Conservation (phyloP, 345 rosid genomes). For the Microcos paniculata region DNA sequence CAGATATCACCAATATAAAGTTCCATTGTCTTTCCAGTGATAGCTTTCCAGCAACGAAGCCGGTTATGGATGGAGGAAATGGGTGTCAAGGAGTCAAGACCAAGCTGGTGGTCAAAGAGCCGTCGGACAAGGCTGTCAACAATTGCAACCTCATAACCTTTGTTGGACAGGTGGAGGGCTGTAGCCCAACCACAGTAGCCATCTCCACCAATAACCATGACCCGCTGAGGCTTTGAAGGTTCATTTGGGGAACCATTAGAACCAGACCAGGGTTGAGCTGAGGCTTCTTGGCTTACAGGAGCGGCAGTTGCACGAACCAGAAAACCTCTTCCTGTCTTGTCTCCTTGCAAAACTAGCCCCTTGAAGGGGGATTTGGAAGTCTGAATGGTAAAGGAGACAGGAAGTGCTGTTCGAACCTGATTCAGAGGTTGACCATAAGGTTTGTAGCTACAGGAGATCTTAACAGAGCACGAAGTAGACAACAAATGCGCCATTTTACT, state of each 20-base stretch:
- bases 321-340: constrained; percentile 29
- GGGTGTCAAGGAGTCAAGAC: constrained; percentile 86
- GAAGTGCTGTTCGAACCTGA: constrained; percentile 20
- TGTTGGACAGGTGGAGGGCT: constrained; percentile 85
- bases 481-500: constrained; percentile 62
- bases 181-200: constrained; percentile 99
- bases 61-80: constrained; percentile 82
- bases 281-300: constrained; percentile 51
- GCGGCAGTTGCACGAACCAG: constrained; percentile 44
- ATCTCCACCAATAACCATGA: constrained; percentile 97
- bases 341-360: constrained; percentile 35
- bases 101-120: constrained; percentile 89
- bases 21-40: constrained; percentile 81
- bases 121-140: constrained; percentile 87
- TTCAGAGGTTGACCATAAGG: constrained; percentile 29
- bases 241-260: constrained; percentile 31
- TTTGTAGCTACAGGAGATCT: constrained; percentile 37
- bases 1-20: constrained; percentile 87
- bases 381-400: constrained; percentile 32
- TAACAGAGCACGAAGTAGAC: constrained; percentile 57
- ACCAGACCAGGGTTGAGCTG: constrained; percentile 43
- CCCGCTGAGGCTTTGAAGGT: constrained; percentile 55
- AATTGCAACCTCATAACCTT: constrained; percentile 78
- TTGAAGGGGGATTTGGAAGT: constrained; percentile 35
- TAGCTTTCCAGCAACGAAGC: constrained; percentile 77